These are phyloP conservation scores for Trichomonas tenax DNA, from an alignment of 208 protist genomes.

Conservation along the genomic window DNA sequence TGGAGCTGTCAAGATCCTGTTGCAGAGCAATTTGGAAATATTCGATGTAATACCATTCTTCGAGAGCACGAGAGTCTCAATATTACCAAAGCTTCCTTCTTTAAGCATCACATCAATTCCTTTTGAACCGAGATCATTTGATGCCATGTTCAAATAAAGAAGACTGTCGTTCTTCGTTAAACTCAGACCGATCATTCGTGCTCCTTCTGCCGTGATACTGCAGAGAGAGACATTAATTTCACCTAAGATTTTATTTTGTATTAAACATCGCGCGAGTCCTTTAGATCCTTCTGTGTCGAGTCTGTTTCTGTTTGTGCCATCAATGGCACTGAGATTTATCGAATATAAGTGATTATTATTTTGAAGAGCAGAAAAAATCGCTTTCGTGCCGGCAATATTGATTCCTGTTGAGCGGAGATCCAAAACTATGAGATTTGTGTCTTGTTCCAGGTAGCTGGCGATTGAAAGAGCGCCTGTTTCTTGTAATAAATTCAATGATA, in stretches of 20 bases:
- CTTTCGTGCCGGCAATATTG: not conserved
- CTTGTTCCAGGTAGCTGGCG: not conserved
- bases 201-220: not conserved
- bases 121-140: not conserved
- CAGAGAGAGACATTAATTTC: not conserved
- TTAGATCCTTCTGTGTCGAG: not conserved
- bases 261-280: not conserved
- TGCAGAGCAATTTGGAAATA: not conserved
- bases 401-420: not conserved
- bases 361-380: not conserved
- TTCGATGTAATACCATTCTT: not conserved
- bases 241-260: not conserved
- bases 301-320: not conserved
- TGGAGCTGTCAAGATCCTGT: not conserved
- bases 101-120: not conserved
- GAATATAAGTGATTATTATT: not conserved
- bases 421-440: not conserved
- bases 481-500: not conserved
- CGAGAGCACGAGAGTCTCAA: not conserved
- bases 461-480: not conserved
- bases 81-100: not conserved
- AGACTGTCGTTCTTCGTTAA: not conserved
- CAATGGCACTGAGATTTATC: not conserved
- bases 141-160: not conserved
- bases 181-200: not conserved